Evolutionary conservation across 345 rosid genomes (phyloP).

Genomic region (Turnera subulata): DNA sequence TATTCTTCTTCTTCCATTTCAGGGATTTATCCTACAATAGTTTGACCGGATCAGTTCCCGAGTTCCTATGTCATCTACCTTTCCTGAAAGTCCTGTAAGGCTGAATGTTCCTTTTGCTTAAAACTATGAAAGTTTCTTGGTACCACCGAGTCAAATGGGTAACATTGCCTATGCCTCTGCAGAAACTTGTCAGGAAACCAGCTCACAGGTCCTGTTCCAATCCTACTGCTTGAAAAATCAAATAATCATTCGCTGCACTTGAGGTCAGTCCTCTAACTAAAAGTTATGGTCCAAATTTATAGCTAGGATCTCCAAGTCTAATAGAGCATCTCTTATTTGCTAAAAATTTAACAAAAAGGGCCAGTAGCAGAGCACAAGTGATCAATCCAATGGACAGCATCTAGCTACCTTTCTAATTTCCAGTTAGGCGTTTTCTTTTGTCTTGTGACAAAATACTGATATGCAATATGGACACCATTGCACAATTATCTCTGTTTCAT

Average conservation of each 20-base stretch:
- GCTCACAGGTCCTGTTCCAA: constrained; percentile 25
- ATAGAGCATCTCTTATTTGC: too few relatives aligned
- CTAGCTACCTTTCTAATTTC: too few relatives aligned
- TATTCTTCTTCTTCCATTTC: too few relatives aligned
- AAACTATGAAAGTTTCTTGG: background rate
- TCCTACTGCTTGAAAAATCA: constrained; percentile 2
- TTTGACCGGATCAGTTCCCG: constrained; percentile 43
- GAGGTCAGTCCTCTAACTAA: constrained; percentile 14
- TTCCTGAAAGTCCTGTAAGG: constrained; percentile 37
- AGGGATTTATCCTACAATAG: constrained; percentile 59
- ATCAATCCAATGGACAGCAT: too few relatives aligned
- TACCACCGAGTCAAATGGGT: too few relatives aligned
- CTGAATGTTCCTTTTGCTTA: background rate
- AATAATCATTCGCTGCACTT: constrained; percentile 9
- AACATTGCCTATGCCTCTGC: background rate
- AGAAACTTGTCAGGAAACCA: constrained; percentile 32
- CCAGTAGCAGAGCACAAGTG: too few relatives aligned
- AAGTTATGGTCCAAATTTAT: background rate
- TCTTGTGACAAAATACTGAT: too few relatives aligned
- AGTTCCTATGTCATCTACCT: constrained; percentile 33
- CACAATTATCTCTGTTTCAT: too few relatives aligned
- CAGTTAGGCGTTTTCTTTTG: too few relatives aligned
- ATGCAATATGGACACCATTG: too few relatives aligned
- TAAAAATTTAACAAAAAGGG: too few relatives aligned
- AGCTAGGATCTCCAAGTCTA: too few relatives aligned